Evolutionary conservation across 2,329 filamentous ascomycete species (phyloP).

Genomic region (Aspergillus eucalypticola): DNA sequence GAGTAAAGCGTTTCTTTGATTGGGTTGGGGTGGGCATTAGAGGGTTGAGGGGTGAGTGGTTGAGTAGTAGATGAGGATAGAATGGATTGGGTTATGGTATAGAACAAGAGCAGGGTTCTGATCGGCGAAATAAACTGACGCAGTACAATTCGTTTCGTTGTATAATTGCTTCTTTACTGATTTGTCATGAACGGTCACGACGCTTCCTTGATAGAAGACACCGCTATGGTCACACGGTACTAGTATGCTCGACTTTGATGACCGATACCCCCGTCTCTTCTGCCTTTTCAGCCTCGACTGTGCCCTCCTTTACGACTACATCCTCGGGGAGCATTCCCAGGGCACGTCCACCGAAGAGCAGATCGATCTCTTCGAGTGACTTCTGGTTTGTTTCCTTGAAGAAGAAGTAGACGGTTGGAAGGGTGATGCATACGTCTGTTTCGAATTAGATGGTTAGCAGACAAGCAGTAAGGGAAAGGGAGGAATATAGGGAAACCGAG

Average conservation of each 20-base stretch:
- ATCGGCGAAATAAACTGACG: no score
- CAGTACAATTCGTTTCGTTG: no score
- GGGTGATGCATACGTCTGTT: conserved; percentile 36
- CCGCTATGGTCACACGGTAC: neutral
- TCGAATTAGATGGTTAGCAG: conserved; percentile 6
- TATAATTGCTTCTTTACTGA: no score
- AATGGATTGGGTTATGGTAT: no score
- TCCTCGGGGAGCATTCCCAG: conserved; percentile 51
- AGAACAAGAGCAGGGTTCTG: no score
- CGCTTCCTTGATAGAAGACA: neutral
- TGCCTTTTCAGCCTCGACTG: conserved; percentile 5
- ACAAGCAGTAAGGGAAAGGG: neutral
- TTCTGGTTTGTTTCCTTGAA: conserved; percentile 58
- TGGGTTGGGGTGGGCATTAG: no score
- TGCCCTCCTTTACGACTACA: conserved; percentile 3
- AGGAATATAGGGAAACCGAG: no score
- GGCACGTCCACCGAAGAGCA: conserved; percentile 56
- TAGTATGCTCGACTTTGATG: conserved; percentile 19
- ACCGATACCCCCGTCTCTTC: conserved; percentile 15
- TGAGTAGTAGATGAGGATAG: no score
- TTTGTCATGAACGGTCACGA: no score
- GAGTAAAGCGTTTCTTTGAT: no score
- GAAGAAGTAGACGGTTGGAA: conserved; percentile 52
- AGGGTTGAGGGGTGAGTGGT: no score
- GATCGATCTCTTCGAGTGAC: conserved; percentile 59